These are phyloP conservation scores for Leishmania gerbilli DNA, from an alignment of 208 protist genomes.

Conservation along the genomic window DNA sequence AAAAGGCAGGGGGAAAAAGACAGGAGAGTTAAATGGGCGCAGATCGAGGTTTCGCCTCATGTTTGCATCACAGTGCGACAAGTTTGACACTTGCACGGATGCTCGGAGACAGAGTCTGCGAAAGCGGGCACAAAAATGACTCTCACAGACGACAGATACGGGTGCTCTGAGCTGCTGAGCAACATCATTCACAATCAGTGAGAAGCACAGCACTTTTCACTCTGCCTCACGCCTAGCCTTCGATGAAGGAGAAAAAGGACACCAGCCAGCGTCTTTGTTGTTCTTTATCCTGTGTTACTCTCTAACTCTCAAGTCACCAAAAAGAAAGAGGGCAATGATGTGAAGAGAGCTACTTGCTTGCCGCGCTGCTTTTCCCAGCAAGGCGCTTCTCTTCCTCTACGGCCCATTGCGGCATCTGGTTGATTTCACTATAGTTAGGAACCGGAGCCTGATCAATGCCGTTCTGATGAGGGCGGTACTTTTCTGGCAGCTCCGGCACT, in stretches of 20 bases:
- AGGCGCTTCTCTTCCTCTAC: conserved; percentile 81
- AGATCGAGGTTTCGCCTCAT: background rate
- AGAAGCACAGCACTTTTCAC: conserved; percentile 1
- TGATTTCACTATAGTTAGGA: conserved; percentile 88
- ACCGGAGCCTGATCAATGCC: conserved; percentile 89
- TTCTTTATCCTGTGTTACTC: background rate
- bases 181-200: background rate
- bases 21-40: background rate
- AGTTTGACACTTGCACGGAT: background rate
- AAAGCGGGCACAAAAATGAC: background rate
- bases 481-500: conserved; percentile 90
- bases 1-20: background rate
- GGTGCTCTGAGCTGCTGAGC: background rate
- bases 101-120: background rate
- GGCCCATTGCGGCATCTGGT: conserved; percentile 89
- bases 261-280: conserved; percentile 6
- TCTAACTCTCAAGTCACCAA: background rate
- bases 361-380: conserved; percentile 18
- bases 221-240: background rate
- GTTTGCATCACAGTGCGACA: background rate
- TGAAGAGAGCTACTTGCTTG: conserved; percentile 6
- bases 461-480: conserved; percentile 92
- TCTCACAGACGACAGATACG: background rate
- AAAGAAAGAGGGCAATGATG: background rate
- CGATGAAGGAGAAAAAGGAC: conserved; percentile 9